Evolutionary conservation across 345 rosid genomes (phyloP), one percentile per base, ranked within the genome.

Genomic region (Sisymbrium irio): DNA sequence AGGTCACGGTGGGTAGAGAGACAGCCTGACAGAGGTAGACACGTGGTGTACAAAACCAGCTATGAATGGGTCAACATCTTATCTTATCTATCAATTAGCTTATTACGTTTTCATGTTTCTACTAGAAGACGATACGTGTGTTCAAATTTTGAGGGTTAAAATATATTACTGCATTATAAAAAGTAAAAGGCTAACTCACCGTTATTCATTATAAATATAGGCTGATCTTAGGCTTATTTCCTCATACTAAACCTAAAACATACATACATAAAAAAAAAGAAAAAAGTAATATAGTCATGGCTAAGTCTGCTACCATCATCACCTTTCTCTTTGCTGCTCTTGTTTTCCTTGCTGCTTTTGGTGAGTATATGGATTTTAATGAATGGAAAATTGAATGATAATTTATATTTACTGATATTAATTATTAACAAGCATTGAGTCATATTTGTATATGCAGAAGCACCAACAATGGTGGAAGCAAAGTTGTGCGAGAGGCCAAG

Each of bases 401-500:
- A 62, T 25, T 7, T 4, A 1, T 19, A 3, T 14, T 3, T 13
- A 0, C 2, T 27, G 3, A 15, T 8, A 12, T 36, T 65, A 12
- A 1, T 35, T 65, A 8, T 20, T 14, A 14, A 27, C 13, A 9
- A 25, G 59, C n/a, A 6, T 67, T 14, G 12, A 14, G 14, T 2
- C 9, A 13, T 47, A 3, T 56, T 4, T 27, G 20, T 55, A 4
- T 47, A 71, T 57, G 41, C 35, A 59, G 66, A 70, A 46, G 57
- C 66, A 33, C 60, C 75, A 9, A 28, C 62, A 27, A 50, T 62
- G 20, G 69, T 62, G 32, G 44, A 62, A 39, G 68, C 76, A 11
- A 72, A 62, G 62, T 15, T 72, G 28, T 70, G 74, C 12, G 28
- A 35, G 66, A 70, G 37, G 28, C 25, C 58, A 45, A 70, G 74